Evolutionary conservation across 148 eudicot genomes (phyloP).

Genomic region (Limonium bicolor): DNA sequence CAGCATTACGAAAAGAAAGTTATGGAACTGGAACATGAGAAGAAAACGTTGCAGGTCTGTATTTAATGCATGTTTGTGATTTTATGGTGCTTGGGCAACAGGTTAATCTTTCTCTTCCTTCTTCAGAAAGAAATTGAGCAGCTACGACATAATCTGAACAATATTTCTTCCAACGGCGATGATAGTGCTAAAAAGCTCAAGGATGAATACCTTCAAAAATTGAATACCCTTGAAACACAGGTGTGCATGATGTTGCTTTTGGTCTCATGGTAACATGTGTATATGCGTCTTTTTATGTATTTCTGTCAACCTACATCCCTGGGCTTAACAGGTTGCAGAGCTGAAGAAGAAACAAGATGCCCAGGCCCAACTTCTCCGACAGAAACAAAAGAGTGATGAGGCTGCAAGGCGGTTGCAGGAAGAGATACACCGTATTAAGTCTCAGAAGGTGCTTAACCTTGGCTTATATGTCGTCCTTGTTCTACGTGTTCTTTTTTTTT

Average conservation of each 20-base stretch:
- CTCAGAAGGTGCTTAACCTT: constrained; percentile 61
- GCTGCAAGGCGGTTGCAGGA: constrained; percentile 89
- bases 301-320: no score
- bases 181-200: constrained; percentile 81
- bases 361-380: constrained; percentile 83
- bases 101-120: background rate
- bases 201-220: constrained; percentile 87
- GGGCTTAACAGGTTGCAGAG: constrained; percentile 63
- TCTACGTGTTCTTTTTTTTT: no score
- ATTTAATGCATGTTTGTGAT: background rate
- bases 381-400: constrained; percentile 93
- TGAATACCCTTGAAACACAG: constrained; percentile 78
- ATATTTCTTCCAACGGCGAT: constrained; percentile 55
- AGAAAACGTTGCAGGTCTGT: constrained; percentile 63
- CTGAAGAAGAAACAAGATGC: constrained; percentile 96
- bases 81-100: background rate
- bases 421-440: constrained; percentile 90
- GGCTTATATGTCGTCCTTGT: background rate
- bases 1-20: constrained; percentile 94
- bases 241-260: no score
- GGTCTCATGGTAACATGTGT: no score
- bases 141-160: constrained; percentile 55
- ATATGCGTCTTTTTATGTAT: no score
- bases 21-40: constrained; percentile 78
- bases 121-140: constrained; percentile 86